A percentile compares a stretch with the other conserved stretches of the same genome.
phyloP scores from a whole-genome alignment of 805 yeast genomes.

The Martiniozyma abietophila region DNA sequence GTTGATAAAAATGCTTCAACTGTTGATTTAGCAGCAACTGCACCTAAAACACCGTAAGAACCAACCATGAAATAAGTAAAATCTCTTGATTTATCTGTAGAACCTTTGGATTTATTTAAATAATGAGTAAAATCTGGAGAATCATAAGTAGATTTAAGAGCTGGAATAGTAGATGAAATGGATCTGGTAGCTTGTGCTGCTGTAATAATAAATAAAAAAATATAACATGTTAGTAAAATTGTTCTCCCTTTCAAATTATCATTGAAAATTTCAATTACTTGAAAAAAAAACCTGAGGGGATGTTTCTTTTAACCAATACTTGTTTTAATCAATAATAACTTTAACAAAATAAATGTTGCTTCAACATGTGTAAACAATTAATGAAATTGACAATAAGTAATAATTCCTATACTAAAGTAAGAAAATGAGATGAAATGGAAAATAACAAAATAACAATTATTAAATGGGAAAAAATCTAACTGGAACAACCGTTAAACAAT shows the following conservation, averaged over 20 bases:
- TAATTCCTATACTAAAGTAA: too few relatives aligned
- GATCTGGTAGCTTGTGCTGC: slow-evolving; percentile 33
- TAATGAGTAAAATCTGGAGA: slow-evolving; percentile 86
- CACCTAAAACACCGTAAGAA: slow-evolving; percentile 78
- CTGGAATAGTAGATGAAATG: slow-evolving; percentile 40
- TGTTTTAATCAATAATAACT: too few relatives aligned
- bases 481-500: too few relatives aligned
- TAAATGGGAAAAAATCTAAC: too few relatives aligned
- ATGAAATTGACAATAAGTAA: too few relatives aligned
- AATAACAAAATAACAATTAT: too few relatives aligned
- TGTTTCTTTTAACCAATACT: too few relatives aligned
- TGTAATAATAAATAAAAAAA: neutral
- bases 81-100: slow-evolving; percentile 67
- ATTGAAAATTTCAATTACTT: neutral
- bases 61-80: slow-evolving; percentile 97
- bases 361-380: too few relatives aligned
- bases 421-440: too few relatives aligned
- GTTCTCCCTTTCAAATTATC: neutral
- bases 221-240: slow-evolving; percentile 12
- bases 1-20: slow-evolving; percentile 87
- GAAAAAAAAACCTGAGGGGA: too few relatives aligned
- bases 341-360: too few relatives aligned
- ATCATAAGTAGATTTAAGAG: slow-evolving; percentile 68
- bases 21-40: slow-evolving; percentile 94
- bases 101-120: slow-evolving; percentile 59